phyloP scores from a whole-genome alignment of 1,284 basidiomycete species.

The Rhodotorula sp. region DNA sequence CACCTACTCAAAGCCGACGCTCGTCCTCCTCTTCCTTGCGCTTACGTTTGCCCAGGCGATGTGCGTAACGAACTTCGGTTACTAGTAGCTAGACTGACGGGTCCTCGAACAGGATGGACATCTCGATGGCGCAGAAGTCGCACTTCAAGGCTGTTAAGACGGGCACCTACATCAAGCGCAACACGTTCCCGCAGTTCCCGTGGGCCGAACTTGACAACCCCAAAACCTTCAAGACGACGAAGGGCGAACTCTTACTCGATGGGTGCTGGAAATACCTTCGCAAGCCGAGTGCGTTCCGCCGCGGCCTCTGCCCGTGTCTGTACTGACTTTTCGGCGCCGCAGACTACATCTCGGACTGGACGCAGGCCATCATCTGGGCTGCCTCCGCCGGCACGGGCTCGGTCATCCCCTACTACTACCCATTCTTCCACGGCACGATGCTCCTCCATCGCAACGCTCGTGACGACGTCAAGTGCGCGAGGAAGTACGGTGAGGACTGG shows the following conservation, averaged over 20 bases:
- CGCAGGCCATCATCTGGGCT: conserved; percentile 87
- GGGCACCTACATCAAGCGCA: conserved; percentile 75
- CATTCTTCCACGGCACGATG: conserved; percentile 86
- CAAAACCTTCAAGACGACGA: conserved; percentile 85
- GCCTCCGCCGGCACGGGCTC: conserved; percentile 69
- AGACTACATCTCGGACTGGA: conserved; percentile 68
- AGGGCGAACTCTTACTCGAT: conserved; percentile 70
- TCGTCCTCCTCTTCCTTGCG: conserved; percentile 69
- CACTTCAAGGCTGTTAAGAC: conserved; percentile 94
- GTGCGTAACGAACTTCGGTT: conserved; percentile 53
- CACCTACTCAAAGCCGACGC: conserved; percentile 74
- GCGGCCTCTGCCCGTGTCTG: not conserved
- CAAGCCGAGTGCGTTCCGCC: conserved; percentile 66
- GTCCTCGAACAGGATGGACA: conserved; percentile 70
- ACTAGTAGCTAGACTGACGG: not conserved
- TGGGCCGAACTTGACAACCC: conserved; percentile 84
- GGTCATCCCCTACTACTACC: conserved; percentile 92
- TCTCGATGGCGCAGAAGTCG: conserved; percentile 94
- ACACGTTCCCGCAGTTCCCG: conserved; percentile 92
- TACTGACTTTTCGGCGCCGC: conserved; percentile 23
- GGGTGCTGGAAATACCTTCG: conserved; percentile 89
- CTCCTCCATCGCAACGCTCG: conserved; percentile 81
- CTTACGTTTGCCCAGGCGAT: conserved; percentile 81
- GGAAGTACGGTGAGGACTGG: conserved; percentile 97
- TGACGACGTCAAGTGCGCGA: conserved; percentile 73